A percentile compares a stretch with the other conserved stretches of the same genome.
Evolutionary conservation across 805 yeast genomes (phyloP).

Genomic region (Starmera amethionina): DNA sequence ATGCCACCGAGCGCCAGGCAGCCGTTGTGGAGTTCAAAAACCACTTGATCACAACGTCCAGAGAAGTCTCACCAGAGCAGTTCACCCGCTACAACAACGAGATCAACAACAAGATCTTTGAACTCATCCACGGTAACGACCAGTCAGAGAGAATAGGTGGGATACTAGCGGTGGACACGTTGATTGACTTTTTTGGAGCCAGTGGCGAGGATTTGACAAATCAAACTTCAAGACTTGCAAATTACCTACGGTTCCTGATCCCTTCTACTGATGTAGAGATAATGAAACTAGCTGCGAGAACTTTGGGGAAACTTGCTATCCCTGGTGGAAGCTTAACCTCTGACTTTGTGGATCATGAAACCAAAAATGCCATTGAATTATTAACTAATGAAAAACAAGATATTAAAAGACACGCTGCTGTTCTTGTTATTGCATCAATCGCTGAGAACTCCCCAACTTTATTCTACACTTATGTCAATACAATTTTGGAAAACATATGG

Average conservation of each 20-base stretch:
- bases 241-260: conserved; percentile 69
- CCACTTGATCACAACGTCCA: conserved; percentile 60
- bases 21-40: conserved; percentile 67
- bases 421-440: conserved; percentile 69
- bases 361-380: conserved; percentile 85
- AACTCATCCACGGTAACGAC: conserved; percentile 68
- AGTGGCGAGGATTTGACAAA: conserved; percentile 74
- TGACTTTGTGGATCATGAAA: conserved; percentile 88
- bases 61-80: conserved; percentile 78
- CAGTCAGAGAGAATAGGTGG: conserved; percentile 76
- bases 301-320: conserved; percentile 80
- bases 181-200: conserved; percentile 67
- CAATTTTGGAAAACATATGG: conserved; percentile 80
- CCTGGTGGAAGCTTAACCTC: conserved; percentile 88
- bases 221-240: conserved; percentile 85
- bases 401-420: conserved; percentile 82
- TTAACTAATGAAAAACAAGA: conserved; percentile 82
- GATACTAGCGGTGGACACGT: conserved; percentile 78
- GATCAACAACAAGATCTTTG: conserved; percentile 80
- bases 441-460: conserved; percentile 84
- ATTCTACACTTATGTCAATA: conserved; percentile 66
- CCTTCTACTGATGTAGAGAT: conserved; percentile 77
- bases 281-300: conserved; percentile 78
- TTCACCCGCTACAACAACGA: conserved; percentile 74
- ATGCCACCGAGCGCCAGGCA: conserved; percentile 23